Conservation (phyloP, 1,139 yeast species). For the Sugiyamaella novakii region DNA sequence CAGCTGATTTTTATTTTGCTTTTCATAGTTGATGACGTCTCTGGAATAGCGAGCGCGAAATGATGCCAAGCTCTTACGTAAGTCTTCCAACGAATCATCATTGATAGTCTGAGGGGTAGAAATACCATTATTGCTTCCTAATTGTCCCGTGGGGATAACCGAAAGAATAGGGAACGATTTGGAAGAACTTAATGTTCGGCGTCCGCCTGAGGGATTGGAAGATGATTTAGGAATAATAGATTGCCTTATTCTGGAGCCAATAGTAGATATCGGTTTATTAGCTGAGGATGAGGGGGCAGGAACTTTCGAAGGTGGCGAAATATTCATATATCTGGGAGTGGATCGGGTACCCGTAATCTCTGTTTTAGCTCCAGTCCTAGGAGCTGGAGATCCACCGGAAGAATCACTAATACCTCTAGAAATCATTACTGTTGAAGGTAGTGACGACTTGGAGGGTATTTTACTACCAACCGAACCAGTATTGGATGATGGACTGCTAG, state of each 20-base stretch:
- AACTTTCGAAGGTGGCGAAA: slow-evolving; percentile 1
- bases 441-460: background rate
- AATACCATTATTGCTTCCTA: background rate
- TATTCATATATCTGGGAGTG: background rate
- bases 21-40: slow-evolving; percentile 21
- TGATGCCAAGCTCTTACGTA: slow-evolving; percentile 24
- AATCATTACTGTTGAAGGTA: background rate
- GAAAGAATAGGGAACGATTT: slow-evolving; percentile 18
- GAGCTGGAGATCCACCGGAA: background rate
- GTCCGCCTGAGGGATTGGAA: slow-evolving; percentile 1
- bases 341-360: background rate
- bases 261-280: background rate
- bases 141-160: slow-evolving; percentile 3
- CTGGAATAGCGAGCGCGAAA: slow-evolving; percentile 26
- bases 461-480: background rate
- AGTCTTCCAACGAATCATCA: slow-evolving; percentile 22
- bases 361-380: background rate
- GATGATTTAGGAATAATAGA: slow-evolving; percentile 2
- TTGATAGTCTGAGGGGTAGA: slow-evolving; percentile 4
- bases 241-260: slow-evolving; percentile 8
- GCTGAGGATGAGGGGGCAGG: background rate
- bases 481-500: background rate
- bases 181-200: slow-evolving; percentile 16
- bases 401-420: background rate
- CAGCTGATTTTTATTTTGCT: slow-evolving; percentile 23